Evolutionary conservation across 768 basidiomycete species (phyloP).

Genomic region (Pleurotus sapidus): DNA sequence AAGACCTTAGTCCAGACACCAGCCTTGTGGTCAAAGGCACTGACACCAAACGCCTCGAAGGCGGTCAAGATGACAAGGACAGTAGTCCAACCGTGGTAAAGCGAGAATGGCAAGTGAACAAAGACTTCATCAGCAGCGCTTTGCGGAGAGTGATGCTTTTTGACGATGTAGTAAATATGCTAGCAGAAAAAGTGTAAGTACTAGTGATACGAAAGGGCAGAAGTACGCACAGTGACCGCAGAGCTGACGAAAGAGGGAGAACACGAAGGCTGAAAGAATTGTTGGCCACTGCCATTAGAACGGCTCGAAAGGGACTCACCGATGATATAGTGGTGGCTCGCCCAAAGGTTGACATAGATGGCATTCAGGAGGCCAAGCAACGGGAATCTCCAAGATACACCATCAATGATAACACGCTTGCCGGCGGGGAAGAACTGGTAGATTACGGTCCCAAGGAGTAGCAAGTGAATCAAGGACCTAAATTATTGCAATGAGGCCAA

Average conservation of each 20-base stretch:
- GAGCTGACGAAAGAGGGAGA: constrained; percentile 87
- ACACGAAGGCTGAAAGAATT: constrained; percentile 66
- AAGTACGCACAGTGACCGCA: constrained; percentile 41
- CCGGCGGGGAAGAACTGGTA: constrained; percentile 84
- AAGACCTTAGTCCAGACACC: constrained; percentile 94
- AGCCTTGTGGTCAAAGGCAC: constrained; percentile 59
- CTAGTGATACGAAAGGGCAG: constrained; percentile 16
- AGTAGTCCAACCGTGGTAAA: constrained; percentile 93
- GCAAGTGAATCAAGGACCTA: constrained; percentile 85
- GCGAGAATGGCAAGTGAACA: constrained; percentile 93
- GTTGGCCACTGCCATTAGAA: constrained; percentile 6
- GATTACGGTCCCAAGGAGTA: constrained; percentile 87
- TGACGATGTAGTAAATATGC: constrained; percentile 94
- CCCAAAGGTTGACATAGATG: constrained; percentile 88
- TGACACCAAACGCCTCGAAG: constrained; percentile 87
- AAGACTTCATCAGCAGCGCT: constrained; percentile 77
- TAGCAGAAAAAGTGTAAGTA: constrained; percentile 36
- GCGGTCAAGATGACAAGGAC: constrained; percentile 78
- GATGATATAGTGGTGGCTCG: constrained; percentile 65
- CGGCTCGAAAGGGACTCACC: constrained; percentile 33
- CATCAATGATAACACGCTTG: constrained; percentile 79
- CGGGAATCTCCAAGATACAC: constrained; percentile 89
- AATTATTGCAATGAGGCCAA: constrained; percentile 9
- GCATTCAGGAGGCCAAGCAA: constrained; percentile 85
- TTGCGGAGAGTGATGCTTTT: constrained; percentile 75